Base-by-base conservation (phyloP, 1,284 basidiomycete genomes). In the Trichosporon sp. region DNA sequence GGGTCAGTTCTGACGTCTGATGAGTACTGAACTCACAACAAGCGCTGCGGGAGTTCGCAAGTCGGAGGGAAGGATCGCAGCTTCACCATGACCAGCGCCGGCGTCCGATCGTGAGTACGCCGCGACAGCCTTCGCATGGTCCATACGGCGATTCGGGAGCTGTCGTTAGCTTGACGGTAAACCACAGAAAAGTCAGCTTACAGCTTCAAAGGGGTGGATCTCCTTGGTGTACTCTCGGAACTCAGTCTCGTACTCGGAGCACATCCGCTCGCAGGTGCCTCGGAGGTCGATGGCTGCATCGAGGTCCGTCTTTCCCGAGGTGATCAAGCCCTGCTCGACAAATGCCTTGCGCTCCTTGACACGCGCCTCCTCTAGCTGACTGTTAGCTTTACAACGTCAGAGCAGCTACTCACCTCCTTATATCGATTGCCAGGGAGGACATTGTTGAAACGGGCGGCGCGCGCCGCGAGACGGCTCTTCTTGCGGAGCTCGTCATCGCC, bases 211-310 rank as follows among this genome's bases (percentile, higher is more conserved):
- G 71, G 90, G 89, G 75, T 93, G 90, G 1, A 98, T 86, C 76
- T 95, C 93, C 78, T 92, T 92, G 77, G 96, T 92, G 69, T 90
- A 88, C 81, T 98, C 93, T 60, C 96, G 87, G 75, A 94, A 88
- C 80, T 96, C 94, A 23, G 91, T 87, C 83, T 99, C 96, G 76
- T 93, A 96, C 65, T 91, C 89, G 5, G 94, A 92, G 80, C 96
- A 98, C 94, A 98, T 98, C 72, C 92, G 90, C 83, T 87, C 84
- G 78, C 96, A 98, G 1, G 92, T 95, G 21, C 96, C 96, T 13
- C 92, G 87, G 76, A 98, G 90, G 34, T 90, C 91, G 67, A 95
- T 92, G 2, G 96, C 95, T 71, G 95, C 90, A 71, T 91, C 91
- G 7, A 98, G 86, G 27, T 90, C 87, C 73, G 91, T 92, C 3